phyloP scores from a whole-genome alignment of 2,329 filamentous ascomycete genomes.

The Penicillium sclerotiorum region DNA sequence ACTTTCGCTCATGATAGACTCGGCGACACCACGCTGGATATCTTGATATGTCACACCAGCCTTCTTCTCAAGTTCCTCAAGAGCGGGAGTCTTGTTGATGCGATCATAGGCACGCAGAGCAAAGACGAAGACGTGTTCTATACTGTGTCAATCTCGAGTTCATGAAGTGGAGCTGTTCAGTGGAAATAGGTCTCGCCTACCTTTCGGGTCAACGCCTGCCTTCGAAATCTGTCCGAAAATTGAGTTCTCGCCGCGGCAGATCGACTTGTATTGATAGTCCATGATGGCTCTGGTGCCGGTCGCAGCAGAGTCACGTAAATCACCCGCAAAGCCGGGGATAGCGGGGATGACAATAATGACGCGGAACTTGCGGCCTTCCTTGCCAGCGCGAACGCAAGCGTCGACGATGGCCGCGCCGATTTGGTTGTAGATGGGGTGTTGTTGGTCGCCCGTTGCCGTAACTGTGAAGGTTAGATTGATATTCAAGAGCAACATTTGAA shows the following conservation, averaged over 20 bases:
- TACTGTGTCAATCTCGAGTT: conserved; percentile 1
- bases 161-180: neutral
- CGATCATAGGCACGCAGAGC: conserved; percentile 92
- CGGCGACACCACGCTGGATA: conserved; percentile 82
- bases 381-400: conserved; percentile 76
- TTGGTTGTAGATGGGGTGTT: conserved; percentile 81
- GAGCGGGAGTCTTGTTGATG: conserved; percentile 75
- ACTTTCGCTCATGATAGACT: conserved; percentile 79
- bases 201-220: conserved; percentile 72
- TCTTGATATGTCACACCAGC: conserved; percentile 84
- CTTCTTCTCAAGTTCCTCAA: conserved; percentile 75
- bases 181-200: conserved; percentile 25
- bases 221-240: conserved; percentile 79
- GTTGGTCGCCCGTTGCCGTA: conserved; percentile 86
- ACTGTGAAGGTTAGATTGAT: conserved; percentile 47
- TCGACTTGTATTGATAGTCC: conserved; percentile 98
- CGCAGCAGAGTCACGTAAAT: conserved; percentile 80
- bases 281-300: conserved; percentile 90
- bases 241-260: conserved; percentile 86
- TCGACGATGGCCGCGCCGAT: conserved; percentile 90
- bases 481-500: conserved; percentile 1
- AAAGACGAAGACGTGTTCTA: conserved; percentile 86
- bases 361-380: conserved; percentile 83
- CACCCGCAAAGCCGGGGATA: conserved; percentile 91
- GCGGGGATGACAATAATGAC: conserved; percentile 89